A percentile compares a stretch with the other conserved stretches of the same genome.
phyloP scores from a whole-genome alignment of 1,139 yeast genomes.

The Trichomonascaceae sp. region DNA sequence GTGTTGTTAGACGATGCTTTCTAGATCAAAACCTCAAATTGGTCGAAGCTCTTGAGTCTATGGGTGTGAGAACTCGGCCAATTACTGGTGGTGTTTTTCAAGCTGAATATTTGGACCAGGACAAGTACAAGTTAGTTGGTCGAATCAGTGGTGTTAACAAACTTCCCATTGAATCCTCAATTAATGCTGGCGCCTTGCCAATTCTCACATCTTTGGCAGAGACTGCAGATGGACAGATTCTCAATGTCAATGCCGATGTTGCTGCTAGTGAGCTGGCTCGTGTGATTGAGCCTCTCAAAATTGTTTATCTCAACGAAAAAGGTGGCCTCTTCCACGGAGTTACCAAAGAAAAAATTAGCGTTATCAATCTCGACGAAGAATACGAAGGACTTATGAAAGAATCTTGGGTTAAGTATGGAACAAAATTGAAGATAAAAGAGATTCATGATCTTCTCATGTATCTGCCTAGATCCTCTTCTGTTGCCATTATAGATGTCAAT shows the following conservation, averaged over 20 bases:
- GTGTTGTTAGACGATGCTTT: conserved; percentile 91
- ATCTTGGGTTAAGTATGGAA: conserved; percentile 98
- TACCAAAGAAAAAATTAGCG: conserved; percentile 84
- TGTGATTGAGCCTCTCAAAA: conserved; percentile 92
- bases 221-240: conserved; percentile 91
- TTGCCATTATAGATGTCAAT: conserved; percentile 90
- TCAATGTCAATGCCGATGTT: conserved; percentile 96
- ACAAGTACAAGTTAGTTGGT: conserved; percentile 89
- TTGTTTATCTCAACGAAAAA: conserved; percentile 92
- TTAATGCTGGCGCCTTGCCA: conserved; percentile 93
- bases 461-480: conserved; percentile 94
- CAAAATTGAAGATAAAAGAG: conserved; percentile 92
- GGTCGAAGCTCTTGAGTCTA: conserved; percentile 90
- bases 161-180: conserved; percentile 89
- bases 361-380: conserved; percentile 92
- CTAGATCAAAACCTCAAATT: conserved; percentile 89
- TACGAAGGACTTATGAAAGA: conserved; percentile 85
- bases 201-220: conserved; percentile 94
- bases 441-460: conserved; percentile 90
- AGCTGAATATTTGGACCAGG: conserved; percentile 87
- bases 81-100: conserved; percentile 96
- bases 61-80: conserved; percentile 98
- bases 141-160: conserved; percentile 81
- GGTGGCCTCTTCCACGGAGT: conserved; percentile 95
- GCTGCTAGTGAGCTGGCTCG: conserved; percentile 98